phyloP scores from a whole-genome alignment of 495 filamentous ascomycete genomes.

The Podospora appendiculata region DNA sequence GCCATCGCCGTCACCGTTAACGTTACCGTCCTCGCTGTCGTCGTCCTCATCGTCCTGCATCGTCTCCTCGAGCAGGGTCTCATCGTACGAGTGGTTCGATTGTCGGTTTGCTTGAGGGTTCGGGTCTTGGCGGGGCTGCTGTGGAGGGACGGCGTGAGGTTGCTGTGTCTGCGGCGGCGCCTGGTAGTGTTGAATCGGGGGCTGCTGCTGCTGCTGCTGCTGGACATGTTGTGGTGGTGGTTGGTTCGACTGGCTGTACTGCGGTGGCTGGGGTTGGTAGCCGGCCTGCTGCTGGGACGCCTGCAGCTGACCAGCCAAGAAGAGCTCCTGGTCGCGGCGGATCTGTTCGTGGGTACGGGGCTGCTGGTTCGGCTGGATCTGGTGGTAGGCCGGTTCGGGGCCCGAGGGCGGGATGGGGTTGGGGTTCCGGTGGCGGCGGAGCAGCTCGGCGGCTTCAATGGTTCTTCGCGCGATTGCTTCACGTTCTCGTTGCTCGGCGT shows the following conservation, averaged over 20 bases:
- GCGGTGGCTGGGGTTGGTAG: not conserved
- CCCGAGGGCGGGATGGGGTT: not conserved
- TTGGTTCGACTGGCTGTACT: not conserved
- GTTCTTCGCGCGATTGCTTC: too few relatives aligned
- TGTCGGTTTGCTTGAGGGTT: not conserved
- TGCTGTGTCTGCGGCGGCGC: not conserved
- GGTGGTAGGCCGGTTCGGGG: not conserved
- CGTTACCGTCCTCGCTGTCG: slow-evolving; percentile 1
- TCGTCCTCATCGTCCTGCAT: slow-evolving; percentile 3
- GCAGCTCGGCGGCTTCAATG: too few relatives aligned
- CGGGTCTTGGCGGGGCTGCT: not conserved
- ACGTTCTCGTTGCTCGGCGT: not conserved
- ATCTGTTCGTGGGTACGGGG: slow-evolving; percentile 3
- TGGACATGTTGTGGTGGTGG: not conserved
- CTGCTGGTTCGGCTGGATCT: slow-evolving; percentile 2
- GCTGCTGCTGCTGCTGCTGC: slow-evolving; percentile 3
- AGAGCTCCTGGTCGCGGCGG: not conserved
- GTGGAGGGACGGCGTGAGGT: not conserved
- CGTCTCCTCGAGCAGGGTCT: not conserved
- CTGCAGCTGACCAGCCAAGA: not conserved
- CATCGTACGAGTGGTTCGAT: not conserved
- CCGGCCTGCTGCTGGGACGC: not conserved
- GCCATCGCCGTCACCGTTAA: not conserved
- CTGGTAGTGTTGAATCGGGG: not conserved
- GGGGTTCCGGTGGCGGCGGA: not conserved